A percentile compares a stretch with the other conserved stretches of the same genome.
Evolutionary conservation across 352 stramenopile species (phyloP).

Genomic region (Pythium pyrilobum): DNA sequence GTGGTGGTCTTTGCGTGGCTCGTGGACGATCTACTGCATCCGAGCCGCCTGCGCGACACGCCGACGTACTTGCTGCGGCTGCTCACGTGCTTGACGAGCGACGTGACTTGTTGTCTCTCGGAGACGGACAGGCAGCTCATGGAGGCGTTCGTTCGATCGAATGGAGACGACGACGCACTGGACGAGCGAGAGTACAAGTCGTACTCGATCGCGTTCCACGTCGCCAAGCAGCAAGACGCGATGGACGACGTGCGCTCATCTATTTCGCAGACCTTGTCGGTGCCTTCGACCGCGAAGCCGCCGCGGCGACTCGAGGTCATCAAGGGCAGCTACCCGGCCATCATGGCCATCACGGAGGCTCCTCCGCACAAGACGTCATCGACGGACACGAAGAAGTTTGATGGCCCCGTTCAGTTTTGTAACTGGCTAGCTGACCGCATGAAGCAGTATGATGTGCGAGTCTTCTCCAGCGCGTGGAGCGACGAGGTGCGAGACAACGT

Average conservation of each 20-base stretch:
- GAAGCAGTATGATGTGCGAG: not conserved
- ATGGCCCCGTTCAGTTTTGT: not conserved
- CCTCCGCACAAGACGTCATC: not conserved
- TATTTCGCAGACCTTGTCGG: not conserved
- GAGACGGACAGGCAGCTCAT: constrained; percentile 26
- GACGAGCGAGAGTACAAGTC: constrained; percentile 22
- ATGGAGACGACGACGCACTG: constrained; percentile 14
- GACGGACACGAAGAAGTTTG: not conserved
- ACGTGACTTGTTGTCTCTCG: constrained; percentile 52
- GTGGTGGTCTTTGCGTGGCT: constrained; percentile 67
- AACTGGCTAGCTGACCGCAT: not conserved
- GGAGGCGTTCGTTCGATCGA: constrained; percentile 16
- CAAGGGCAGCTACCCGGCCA: not conserved
- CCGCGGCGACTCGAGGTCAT: not conserved
- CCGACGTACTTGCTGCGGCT: constrained; percentile 71
- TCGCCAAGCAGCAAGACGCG: constrained; percentile 20
- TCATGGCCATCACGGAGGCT: not conserved
- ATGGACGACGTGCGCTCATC: constrained; percentile 7
- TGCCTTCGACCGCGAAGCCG: not conserved
- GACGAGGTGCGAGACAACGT: not conserved
- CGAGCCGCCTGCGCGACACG: constrained; percentile 10
- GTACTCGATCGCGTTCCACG: constrained; percentile 30
- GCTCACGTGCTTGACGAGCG: constrained; percentile 39
- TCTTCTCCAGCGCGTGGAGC: not conserved
- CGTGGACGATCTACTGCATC: constrained; percentile 33